Percentiles rank a stretch among this genome's conserved stretches.
phyloP scores from a whole-genome alignment of 441 rosid species.

The Pelargonium australe region DNA sequence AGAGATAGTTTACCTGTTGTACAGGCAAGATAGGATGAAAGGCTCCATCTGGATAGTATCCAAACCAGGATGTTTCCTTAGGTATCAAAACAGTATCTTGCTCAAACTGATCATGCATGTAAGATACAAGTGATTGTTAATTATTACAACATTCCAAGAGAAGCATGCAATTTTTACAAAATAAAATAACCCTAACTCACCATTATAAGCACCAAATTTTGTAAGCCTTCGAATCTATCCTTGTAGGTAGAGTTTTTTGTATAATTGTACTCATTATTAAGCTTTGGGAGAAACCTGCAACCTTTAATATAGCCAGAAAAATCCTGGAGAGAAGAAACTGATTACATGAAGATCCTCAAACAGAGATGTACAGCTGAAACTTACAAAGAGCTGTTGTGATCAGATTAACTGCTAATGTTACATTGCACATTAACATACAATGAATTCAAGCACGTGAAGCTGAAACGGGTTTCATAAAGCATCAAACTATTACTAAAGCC shows the following conservation, averaged over 20 bases:
- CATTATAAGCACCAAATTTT: constrained; percentile 82
- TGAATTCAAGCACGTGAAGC: not conserved
- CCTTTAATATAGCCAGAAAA: constrained; percentile 50
- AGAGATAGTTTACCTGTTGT: constrained; percentile 37
- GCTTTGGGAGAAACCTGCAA: constrained; percentile 73
- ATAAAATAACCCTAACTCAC: constrained; percentile 30
- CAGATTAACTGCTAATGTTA: not conserved
- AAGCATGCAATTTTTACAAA: not conserved
- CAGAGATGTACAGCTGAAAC: not conserved
- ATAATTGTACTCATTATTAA: constrained; percentile 66
- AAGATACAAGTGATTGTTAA: constrained; percentile 4
- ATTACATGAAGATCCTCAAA: not conserved
- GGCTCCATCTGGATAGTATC: constrained; percentile 70
- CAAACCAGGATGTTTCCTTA: constrained; percentile 87
- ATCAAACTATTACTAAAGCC: too few species aligned
- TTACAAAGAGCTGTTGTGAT: not conserved
- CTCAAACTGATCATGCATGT: constrained; percentile 45
- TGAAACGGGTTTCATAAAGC: too few species aligned
- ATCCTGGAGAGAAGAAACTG: constrained; percentile 32
- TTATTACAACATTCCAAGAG: not conserved
- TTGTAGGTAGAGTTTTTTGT: constrained; percentile 55
- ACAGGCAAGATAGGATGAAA: constrained; percentile 42
- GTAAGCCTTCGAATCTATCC: constrained; percentile 60
- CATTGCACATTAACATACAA: not conserved
- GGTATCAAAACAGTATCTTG: constrained; percentile 70